Conservation (phyloP, 2,329 filamentous ascomycete species). For the Arthrobotrys iridis region DNA sequence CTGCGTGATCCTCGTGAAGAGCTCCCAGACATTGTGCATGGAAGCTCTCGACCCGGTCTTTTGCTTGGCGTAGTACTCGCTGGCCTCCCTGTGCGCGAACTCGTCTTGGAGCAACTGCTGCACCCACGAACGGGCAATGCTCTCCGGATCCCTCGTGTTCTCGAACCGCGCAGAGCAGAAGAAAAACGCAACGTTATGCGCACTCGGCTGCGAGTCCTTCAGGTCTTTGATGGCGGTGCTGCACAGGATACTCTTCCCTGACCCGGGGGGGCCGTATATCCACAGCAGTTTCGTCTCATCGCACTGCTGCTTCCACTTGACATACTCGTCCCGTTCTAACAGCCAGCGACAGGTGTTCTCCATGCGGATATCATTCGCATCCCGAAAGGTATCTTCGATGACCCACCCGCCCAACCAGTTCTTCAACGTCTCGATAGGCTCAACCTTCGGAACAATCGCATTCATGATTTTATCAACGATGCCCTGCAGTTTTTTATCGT, state of each 20-base stretch:
- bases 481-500: constrained; percentile 19
- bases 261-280: constrained; percentile 30
- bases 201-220: constrained; percentile 24
- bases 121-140: constrained; percentile 53
- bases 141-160: constrained; percentile 38
- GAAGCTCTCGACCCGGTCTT: constrained; percentile 17
- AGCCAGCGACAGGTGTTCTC: constrained; percentile 37
- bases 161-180: constrained; percentile 39
- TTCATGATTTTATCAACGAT: constrained; percentile 26
- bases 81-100: constrained; percentile 18
- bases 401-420: constrained; percentile 38
- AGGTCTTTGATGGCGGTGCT: constrained; percentile 34
- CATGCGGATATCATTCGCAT: constrained; percentile 29
- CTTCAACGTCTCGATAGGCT: constrained; percentile 35
- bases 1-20: constrained; percentile 27
- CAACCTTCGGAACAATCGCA: constrained; percentile 28
- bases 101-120: constrained; percentile 43
- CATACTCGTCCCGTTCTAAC: constrained; percentile 28
- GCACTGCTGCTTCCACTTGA: constrained; percentile 25
- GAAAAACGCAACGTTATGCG: constrained; percentile 43
- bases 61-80: constrained; percentile 12
- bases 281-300: constrained; percentile 29
- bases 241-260: constrained; percentile 33
- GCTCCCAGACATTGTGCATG: constrained; percentile 46
- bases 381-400: constrained; percentile 27